Conservation (phyloP, 768 basidiomycete species). For the Naganishia antarctica region DNA sequence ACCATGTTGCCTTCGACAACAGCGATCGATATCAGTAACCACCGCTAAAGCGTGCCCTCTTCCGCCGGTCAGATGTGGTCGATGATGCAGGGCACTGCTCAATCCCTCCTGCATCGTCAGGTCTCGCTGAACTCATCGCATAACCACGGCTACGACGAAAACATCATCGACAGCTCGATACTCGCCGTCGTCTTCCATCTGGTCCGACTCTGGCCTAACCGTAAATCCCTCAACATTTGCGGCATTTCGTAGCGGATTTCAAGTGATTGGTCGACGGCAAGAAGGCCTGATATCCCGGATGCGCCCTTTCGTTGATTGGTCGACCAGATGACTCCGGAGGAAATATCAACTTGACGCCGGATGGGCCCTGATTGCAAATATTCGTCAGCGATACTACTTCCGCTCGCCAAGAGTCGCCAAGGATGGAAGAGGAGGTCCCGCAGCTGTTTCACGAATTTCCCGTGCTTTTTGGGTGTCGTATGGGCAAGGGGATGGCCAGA, state of each 20-base stretch:
- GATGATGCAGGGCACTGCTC: too few relatives aligned
- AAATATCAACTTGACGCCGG: neutral
- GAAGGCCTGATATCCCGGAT: neutral
- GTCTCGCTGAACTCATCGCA: too few relatives aligned
- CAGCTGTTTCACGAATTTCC: neutral
- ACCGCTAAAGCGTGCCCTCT: too few relatives aligned
- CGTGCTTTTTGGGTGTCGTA: neutral
- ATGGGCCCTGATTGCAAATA: neutral
- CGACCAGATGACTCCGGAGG: neutral
- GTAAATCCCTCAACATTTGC: too few relatives aligned
- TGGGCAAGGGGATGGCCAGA: neutral
- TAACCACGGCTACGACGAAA: too few relatives aligned
- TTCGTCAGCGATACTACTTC: neutral
- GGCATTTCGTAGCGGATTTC: neutral
- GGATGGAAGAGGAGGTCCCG: neutral
- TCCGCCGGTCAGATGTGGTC: too few relatives aligned
- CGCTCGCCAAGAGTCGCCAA: constrained; percentile 7
- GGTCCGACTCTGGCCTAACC: too few relatives aligned
- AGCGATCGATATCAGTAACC: too few relatives aligned
- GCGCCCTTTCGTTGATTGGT: constrained; percentile 10
- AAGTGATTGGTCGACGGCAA: neutral
- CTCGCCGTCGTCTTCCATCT: too few relatives aligned
- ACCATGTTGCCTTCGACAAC: too few relatives aligned
- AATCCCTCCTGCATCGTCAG: too few relatives aligned
- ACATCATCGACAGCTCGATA: too few relatives aligned